Evolutionary conservation across 1,284 basidiomycete species (phyloP).

Genomic region (Phenoliferia sp.): DNA sequence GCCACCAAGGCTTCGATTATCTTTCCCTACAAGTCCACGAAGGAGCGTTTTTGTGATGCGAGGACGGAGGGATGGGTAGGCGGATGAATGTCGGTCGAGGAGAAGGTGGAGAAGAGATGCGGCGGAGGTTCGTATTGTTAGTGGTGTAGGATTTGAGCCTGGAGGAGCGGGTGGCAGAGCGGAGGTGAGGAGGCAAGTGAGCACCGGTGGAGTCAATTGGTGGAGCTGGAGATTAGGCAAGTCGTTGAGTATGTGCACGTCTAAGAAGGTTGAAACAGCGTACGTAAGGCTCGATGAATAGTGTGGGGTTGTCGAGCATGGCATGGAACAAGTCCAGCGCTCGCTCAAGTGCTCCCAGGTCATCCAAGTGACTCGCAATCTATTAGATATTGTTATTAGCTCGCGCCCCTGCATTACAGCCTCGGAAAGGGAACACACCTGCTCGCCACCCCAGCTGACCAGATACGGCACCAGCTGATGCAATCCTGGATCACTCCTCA

Average conservation of each 20-base stretch:
- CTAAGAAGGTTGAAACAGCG: slow-evolving; percentile 12
- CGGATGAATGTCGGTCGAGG: slow-evolving; percentile 55
- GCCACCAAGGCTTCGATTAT: slow-evolving; percentile 57
- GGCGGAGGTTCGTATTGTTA: slow-evolving; percentile 65
- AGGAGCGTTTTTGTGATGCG: slow-evolving; percentile 90
- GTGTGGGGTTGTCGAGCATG: slow-evolving; percentile 71
- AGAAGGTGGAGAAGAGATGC: slow-evolving; percentile 71
- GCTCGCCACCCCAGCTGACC: slow-evolving; percentile 89
- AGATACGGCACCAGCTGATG: slow-evolving; percentile 93
- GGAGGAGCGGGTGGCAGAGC: slow-evolving; percentile 52
- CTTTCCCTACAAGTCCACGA: slow-evolving; percentile 60
- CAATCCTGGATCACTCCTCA: slow-evolving; percentile 84
- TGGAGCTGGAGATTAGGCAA: slow-evolving; percentile 67
- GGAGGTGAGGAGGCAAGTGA: slow-evolving; percentile 84
- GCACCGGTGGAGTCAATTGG: slow-evolving; percentile 87
- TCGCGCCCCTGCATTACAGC: slow-evolving; percentile 53
- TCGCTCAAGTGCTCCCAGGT: slow-evolving; percentile 66
- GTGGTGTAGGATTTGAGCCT: slow-evolving; percentile 36
- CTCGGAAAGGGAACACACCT: slow-evolving; percentile 55
- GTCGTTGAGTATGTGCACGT: slow-evolving; percentile 5
- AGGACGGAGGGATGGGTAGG: slow-evolving; percentile 75
- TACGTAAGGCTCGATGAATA: slow-evolving; percentile 97
- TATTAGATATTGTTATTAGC: background rate
- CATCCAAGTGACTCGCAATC: slow-evolving; percentile 52
- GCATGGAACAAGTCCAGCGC: slow-evolving; percentile 76